Evolutionary conservation across 305 asterid genomes (phyloP), one percentile per base, ranked within the genome.

Genomic region (Solanum hybrid): DNA sequence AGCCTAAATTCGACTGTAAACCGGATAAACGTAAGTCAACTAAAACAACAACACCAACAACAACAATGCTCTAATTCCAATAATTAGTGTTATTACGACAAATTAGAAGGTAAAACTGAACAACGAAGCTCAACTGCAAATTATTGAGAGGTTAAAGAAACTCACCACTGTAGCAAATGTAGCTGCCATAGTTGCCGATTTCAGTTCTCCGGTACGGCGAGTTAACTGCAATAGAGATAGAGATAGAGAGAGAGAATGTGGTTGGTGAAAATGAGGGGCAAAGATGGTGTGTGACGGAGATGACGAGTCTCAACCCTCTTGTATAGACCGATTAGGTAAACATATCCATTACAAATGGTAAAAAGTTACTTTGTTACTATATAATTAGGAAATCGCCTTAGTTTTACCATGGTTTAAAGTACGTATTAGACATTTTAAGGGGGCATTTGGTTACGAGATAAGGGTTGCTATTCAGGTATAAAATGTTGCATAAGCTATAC

Each of bases 1-100:
- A 93, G 92, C 96, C 91, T 37, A 95, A 90, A 78, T 93, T 96
- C 89, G 96, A 93, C 99, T 97, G 94, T 24, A 91, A 83, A 83
- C 20, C 83, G 26, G 3, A 76, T 29, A 87, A 86, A 11, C 71
- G 5, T 8, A 20, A 29, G 75, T 31, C 88, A 83, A 64, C 87
- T 82, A 13, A 82, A 26, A 26, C 31, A 29, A 29, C 31, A 29
- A 29, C 31, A 29, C 31, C 16, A 24, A 40, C 2, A 12, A 18
- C 36, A 82, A 82, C 36, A 26, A 39, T 0, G 16, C 31, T 67
- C 75, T 67, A 67, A 0, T n/a, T 67, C 75, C 31, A n/a, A 67
- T 0, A 79, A 22, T n/a, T 36, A 3, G 51, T 79, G 61, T 37
- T 36, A 79, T 1, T 24, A n/a, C 14, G 34, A 79, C 33, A 83